These are phyloP conservation scores for Hirschioporus abietinus DNA, from an alignment of 768 basidiomycete genomes.

Conservation along the genomic window DNA sequence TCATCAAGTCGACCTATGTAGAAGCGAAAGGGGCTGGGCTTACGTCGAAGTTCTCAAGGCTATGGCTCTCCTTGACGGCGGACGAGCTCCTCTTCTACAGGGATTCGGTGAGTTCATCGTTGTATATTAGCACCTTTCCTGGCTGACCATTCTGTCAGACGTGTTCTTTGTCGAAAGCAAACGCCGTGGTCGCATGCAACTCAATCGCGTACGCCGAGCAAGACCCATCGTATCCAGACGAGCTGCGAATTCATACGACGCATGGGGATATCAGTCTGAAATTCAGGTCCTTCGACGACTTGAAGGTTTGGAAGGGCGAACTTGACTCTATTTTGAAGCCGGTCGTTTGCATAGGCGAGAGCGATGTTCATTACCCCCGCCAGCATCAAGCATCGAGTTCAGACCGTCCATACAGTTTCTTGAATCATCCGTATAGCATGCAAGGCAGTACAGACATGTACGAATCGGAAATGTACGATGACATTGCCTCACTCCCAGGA, in stretches of 20 bases:
- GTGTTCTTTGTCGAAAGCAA: neutral
- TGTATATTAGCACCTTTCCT: neutral
- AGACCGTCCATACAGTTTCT: neutral
- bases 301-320: neutral
- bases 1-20: neutral
- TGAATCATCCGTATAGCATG: neutral
- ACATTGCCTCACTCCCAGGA: neutral
- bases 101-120: neutral
- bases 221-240: neutral
- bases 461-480: neutral
- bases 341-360: neutral
- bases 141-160: neutral
- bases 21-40: neutral
- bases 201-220: neutral
- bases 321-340: neutral
- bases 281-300: neutral
- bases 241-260: neutral
- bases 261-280: neutral
- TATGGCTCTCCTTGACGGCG: neutral
- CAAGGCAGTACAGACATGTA: neutral
- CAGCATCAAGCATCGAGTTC: neutral
- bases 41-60: neutral
- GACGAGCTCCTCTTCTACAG: conserved; percentile 1
- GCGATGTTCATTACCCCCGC: neutral
- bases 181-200: neutral